Conservation (phyloP, 169 alveolate genomes). For the Plasmodium gonderi region DNA sequence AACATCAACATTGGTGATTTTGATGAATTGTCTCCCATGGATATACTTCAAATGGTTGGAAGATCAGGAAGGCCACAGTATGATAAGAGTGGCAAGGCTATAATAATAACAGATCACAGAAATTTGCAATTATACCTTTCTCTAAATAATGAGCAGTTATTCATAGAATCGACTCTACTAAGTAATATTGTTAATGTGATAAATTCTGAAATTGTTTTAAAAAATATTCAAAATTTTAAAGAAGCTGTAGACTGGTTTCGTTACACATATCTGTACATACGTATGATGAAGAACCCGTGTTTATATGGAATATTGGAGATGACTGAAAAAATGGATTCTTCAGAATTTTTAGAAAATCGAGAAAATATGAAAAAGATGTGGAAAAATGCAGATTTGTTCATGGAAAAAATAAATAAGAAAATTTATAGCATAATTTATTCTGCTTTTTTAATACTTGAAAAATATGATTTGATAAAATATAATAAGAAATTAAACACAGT, state of each 20-base stretch:
- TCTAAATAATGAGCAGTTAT: slow-evolving; percentile 96
- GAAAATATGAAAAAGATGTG: no score
- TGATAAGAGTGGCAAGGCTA: slow-evolving; percentile 99
- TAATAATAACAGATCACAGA: slow-evolving; percentile 96
- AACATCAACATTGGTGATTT: slow-evolving; percentile 97
- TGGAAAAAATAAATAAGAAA: slow-evolving; percentile 53
- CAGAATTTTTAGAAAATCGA: not conserved
- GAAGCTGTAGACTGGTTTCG: slow-evolving; percentile 99
- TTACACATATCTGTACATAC: slow-evolving; percentile 96
- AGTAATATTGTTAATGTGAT: slow-evolving; percentile 95
- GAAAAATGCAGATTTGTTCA: slow-evolving; percentile 48
- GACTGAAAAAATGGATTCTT: not conserved
- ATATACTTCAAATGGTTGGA: slow-evolving; percentile 99
- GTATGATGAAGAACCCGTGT: slow-evolving; percentile 92
- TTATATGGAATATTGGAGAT: slow-evolving; percentile 91
- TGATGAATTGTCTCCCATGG: slow-evolving; percentile 98
- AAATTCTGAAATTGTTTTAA: slow-evolving; percentile 98
- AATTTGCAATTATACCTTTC: slow-evolving; percentile 97
- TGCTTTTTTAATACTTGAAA: slow-evolving; percentile 94
- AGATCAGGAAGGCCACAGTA: slow-evolving; percentile 99
- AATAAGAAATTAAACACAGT: slow-evolving; percentile 94
- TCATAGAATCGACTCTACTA: slow-evolving; percentile 97
- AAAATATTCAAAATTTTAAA: slow-evolving; percentile 92
- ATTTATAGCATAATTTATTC: slow-evolving; percentile 85
- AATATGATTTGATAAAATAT: slow-evolving; percentile 94